Percentiles rank a stretch among this genome's conserved stretches.
These are phyloP conservation scores for Euphorbia lathyris DNA, from an alignment of 345 rosid genomes.

Conservation along the genomic window DNA sequence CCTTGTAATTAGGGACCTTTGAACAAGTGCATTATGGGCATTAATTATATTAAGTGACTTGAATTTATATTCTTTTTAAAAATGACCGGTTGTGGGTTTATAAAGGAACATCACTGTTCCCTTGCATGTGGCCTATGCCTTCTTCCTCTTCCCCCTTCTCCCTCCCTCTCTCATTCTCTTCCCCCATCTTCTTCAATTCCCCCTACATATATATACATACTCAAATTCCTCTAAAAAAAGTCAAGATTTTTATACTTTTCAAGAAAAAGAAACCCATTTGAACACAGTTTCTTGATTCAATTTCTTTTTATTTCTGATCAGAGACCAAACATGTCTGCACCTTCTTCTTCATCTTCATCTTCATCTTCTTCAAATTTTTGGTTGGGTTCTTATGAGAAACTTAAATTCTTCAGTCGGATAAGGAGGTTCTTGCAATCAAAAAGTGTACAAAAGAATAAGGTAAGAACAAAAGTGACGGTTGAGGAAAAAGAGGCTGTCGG, in stretches of 20 bases:
- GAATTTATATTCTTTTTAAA: background rate
- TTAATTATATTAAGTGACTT: conserved; percentile 5
- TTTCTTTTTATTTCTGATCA: conserved; percentile 29
- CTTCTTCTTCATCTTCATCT: conserved; percentile 28
- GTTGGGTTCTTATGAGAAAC: conserved; percentile 40
- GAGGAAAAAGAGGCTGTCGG: background rate
- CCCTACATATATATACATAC: background rate
- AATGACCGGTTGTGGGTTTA: conserved; percentile 1
- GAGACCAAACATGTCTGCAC: conserved; percentile 32
- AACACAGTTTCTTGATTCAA: conserved; percentile 15
- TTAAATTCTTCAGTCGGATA: conserved; percentile 53
- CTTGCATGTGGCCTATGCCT: conserved; percentile 46
- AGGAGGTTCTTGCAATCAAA: conserved; percentile 59
- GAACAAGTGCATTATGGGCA: conserved; percentile 10
- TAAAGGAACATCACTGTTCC: conserved; percentile 42
- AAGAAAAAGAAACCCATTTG: conserved; percentile 16
- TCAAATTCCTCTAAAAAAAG: background rate
- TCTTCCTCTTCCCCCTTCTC: background rate
- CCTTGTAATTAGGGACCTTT: background rate
- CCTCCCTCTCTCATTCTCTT: background rate
- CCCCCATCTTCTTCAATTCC: too few species aligned
- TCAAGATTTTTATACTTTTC: conserved; percentile 15
- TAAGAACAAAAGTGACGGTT: background rate
- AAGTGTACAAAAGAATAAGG: conserved; percentile 33
- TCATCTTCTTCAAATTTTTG: conserved; percentile 42